phyloP scores from a whole-genome alignment of 441 rosid genomes.

The Eutrema salsugineum region DNA sequence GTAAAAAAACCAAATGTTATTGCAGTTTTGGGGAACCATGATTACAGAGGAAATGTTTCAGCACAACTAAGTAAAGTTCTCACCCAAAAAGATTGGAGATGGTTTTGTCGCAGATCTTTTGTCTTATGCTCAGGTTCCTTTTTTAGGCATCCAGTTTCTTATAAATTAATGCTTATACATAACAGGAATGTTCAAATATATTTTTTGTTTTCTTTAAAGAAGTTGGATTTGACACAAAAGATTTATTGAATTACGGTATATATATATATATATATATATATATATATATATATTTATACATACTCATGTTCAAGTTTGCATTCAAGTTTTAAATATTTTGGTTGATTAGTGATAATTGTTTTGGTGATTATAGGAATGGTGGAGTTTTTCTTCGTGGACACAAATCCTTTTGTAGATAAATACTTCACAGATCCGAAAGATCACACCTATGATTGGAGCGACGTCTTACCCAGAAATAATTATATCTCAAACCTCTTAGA shows the following conservation, averaged over 20 bases:
- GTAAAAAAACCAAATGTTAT: background rate
- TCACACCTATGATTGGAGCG: slow-evolving; percentile 71
- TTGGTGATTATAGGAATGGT: slow-evolving; percentile 39
- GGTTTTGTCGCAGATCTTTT: slow-evolving; percentile 64
- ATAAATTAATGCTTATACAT: background rate
- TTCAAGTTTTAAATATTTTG: too few relatives aligned
- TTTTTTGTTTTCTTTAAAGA: background rate
- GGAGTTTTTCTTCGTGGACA: slow-evolving; percentile 78
- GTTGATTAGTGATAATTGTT: background rate
- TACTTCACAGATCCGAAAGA: slow-evolving; percentile 53
- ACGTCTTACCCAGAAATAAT: slow-evolving; percentile 43
- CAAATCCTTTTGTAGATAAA: slow-evolving; percentile 64
- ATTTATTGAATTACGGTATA: background rate
- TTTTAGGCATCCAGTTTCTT: background rate
- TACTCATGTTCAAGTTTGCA: too few relatives aligned
- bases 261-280: too few relatives aligned
- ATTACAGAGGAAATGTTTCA: slow-evolving; percentile 53
- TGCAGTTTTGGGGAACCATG: slow-evolving; percentile 68
- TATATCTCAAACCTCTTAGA: slow-evolving; percentile 51
- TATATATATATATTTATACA: too few relatives aligned
- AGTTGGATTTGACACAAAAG: background rate
- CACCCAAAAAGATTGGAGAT: slow-evolving; percentile 46
- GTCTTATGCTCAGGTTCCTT: slow-evolving; percentile 41
- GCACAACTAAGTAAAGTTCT: slow-evolving; percentile 51
- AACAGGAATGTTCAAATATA: background rate